Evolutionary conservation across 305 asterid species (phyloP).

Genomic region (Solanum hybrid): DNA sequence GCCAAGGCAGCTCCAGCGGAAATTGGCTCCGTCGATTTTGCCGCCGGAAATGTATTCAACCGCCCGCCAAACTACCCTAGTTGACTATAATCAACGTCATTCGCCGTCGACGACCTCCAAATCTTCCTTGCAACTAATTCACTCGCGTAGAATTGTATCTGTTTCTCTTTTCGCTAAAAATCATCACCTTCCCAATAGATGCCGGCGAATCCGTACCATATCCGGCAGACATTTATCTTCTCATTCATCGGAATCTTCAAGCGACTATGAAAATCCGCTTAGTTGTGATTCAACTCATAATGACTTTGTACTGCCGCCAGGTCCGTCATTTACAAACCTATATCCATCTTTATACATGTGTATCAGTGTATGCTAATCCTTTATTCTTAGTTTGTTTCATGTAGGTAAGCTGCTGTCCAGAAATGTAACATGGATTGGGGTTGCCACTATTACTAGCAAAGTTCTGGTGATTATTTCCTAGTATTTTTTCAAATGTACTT

Average conservation of each 20-base stretch:
- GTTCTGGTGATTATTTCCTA: conserved; percentile 25
- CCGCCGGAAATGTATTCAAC: conserved; percentile 3
- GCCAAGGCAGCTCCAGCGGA: not conserved
- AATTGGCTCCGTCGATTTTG: not conserved
- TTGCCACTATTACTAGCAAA: conserved; percentile 35
- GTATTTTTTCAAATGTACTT: not conserved
- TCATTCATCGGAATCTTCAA: not conserved
- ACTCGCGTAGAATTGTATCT: not conserved
- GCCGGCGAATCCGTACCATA: conserved; percentile 12
- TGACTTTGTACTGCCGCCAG: conserved; percentile 5
- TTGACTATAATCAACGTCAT: not conserved
- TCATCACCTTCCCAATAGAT: not conserved
- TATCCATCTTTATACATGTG: not conserved
- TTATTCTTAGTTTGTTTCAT: not conserved
- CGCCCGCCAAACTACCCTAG: not conserved
- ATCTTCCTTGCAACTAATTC: not conserved
- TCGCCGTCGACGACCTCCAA: not conserved
- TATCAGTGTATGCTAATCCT: not conserved
- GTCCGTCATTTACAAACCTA: conserved; percentile 11
- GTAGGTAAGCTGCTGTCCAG: conserved; percentile 16
- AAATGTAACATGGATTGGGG: conserved; percentile 24
- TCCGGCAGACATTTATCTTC: conserved; percentile 4
- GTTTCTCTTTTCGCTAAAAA: not conserved
- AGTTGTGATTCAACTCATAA: conserved; percentile 7
- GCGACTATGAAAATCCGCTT: not conserved